Conservation (phyloP, 306 rosid species). For the Cyamopsis tetragonoloba region DNA sequence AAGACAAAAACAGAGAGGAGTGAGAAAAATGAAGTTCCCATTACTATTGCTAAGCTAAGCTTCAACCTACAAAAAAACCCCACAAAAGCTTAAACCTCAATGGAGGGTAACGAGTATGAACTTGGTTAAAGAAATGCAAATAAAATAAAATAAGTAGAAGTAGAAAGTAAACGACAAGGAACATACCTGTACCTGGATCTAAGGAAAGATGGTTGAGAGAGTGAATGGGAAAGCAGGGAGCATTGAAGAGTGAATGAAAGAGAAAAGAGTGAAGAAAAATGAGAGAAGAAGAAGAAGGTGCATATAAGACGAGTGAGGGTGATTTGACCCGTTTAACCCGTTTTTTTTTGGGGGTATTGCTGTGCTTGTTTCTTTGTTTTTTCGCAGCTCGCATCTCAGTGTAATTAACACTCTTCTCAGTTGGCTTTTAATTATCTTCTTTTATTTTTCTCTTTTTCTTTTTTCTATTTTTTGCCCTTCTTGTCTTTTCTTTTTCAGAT, state of each 20-base stretch:
- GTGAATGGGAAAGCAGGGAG: constrained; percentile 11
- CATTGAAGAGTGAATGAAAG: neutral
- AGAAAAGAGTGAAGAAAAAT: neutral
- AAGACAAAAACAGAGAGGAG: neutral
- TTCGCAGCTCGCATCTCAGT: constrained; percentile 18
- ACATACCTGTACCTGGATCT: constrained; percentile 86
- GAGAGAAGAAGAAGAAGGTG: neutral
- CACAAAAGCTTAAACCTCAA: constrained; percentile 23
- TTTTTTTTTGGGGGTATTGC: constrained; percentile 22
- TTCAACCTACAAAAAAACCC: constrained; percentile 2
- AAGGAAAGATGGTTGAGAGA: constrained; percentile 23
- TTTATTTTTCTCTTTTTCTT: neutral
- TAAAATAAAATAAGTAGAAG: constrained; percentile 20
- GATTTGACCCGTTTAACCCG: constrained; percentile 62
- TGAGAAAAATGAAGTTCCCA: neutral
- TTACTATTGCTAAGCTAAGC: neutral
- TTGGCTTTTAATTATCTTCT: neutral
- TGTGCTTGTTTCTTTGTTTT: neutral
- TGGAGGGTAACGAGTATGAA: neutral
- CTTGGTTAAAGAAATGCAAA: neutral
- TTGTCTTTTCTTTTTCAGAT: constrained; percentile 19
- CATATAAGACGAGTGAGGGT: constrained; percentile 16
- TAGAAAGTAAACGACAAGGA: constrained; percentile 10
- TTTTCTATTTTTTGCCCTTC: constrained; percentile 9
- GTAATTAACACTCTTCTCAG: constrained; percentile 11